Conservation (phyloP, 805 yeast genomes). For the Dipodascus geniculatus region DNA sequence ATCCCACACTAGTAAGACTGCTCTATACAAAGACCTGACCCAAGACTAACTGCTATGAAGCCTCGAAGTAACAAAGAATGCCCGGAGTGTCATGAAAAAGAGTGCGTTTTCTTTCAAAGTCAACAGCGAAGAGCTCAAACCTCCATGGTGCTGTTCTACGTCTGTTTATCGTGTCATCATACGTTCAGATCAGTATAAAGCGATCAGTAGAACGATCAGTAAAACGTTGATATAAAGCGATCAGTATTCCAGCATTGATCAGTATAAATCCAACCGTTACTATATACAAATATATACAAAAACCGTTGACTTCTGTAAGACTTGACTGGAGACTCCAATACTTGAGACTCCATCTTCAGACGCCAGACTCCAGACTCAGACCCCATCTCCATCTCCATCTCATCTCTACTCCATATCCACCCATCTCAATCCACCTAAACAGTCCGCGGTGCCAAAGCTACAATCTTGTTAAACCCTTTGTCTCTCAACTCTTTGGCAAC, state of each 20-base stretch:
- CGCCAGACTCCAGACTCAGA: too few species aligned
- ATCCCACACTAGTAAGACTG: conserved; percentile 61
- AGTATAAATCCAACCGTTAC: not conserved
- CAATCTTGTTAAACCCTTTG: conserved; percentile 73
- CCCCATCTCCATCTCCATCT: too few species aligned
- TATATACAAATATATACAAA: not conserved
- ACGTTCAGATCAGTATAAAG: conserved; percentile 33
- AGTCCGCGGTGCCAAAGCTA: conserved; percentile 82
- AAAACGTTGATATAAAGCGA: not conserved
- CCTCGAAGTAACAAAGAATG: conserved; percentile 93
- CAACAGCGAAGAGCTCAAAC: conserved; percentile 95
- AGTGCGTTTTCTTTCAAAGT: conserved; percentile 92
- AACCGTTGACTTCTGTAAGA: too few species aligned
- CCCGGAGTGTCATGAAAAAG: conserved; percentile 76
- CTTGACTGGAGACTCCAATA: too few species aligned
- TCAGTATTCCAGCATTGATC: not conserved
- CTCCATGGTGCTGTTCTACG: conserved; percentile 64
- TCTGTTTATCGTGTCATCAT: conserved; percentile 76
- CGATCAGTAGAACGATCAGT: not conserved
- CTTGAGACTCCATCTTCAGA: too few species aligned
- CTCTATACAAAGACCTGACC: not conserved
- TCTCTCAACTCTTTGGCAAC: conserved; percentile 86
- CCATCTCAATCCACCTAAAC: conserved; percentile 30
- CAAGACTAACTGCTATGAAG: conserved; percentile 7
- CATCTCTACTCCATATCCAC: too few species aligned